A percentile compares a stretch with the other conserved stretches of the same genome.
Conservation (phyloP, 768 basidiomycete species). For the Fomitopsis serialis region DNA sequence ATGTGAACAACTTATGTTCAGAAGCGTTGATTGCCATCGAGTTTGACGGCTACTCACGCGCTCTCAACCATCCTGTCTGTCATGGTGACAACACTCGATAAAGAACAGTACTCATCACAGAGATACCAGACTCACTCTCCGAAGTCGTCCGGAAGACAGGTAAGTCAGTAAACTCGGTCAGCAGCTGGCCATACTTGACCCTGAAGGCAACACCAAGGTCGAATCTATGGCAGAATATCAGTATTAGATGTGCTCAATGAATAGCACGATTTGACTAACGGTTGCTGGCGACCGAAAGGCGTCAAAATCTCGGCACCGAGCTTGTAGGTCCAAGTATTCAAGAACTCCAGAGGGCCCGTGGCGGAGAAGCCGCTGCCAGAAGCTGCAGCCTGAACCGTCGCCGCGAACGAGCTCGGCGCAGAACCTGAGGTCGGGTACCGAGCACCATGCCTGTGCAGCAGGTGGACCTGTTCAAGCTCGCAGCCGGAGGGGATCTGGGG, state of each 20-base stretch:
- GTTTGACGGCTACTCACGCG: conserved; percentile 19
- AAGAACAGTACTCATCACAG: background rate
- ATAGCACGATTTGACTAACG: conserved; percentile 13
- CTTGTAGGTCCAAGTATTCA: conserved; percentile 41
- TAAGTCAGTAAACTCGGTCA: conserved; percentile 37
- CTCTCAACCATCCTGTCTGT: conserved; percentile 30
- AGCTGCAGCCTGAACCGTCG: conserved; percentile 14
- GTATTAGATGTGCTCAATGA: background rate
- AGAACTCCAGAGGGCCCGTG: conserved; percentile 33
- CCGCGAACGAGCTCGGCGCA: conserved; percentile 21
- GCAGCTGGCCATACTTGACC: conserved; percentile 40
- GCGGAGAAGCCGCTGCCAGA: conserved; percentile 25
- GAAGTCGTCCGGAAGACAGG: conserved; percentile 48
- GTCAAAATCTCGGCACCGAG: conserved; percentile 42
- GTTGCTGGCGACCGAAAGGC: conserved; percentile 40
- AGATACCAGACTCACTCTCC: conserved; percentile 24
- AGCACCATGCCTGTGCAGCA: conserved; percentile 37
- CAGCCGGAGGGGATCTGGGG: conserved; percentile 43
- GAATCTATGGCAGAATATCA: conserved; percentile 5
- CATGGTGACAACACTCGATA: background rate
- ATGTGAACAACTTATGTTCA: conserved; percentile 11
- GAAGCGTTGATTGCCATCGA: conserved; percentile 4
- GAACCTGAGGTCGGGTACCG: conserved; percentile 34
- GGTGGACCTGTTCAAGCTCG: conserved; percentile 37
- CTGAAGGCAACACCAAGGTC: conserved; percentile 42